Conservation (phyloP, 306 rosid genomes). For the Morella rubra region DNA sequence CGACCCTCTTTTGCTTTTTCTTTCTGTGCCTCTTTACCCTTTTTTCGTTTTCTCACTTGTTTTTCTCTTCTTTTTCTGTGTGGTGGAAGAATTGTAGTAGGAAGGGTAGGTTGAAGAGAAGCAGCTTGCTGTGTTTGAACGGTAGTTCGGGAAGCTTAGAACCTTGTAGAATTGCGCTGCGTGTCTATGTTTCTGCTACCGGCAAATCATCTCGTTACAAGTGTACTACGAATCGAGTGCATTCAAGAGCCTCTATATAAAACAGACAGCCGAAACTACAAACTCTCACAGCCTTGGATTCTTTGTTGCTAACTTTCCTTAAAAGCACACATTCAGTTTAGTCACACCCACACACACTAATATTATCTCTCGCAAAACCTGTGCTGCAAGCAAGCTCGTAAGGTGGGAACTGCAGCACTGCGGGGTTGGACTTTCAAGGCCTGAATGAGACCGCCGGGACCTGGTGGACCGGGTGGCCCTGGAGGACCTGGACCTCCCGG, state of each 20-base stretch:
- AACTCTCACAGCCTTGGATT: background rate
- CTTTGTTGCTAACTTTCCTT: background rate
- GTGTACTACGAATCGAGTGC: background rate
- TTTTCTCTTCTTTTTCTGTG: background rate
- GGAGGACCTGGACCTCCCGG: conserved; percentile 27
- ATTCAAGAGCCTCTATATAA: background rate
- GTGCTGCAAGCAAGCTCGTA: background rate
- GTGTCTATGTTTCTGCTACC: background rate
- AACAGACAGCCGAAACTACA: background rate
- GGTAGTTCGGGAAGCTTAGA: conserved; percentile 21
- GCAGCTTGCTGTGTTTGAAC: conserved; percentile 31
- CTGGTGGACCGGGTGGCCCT: conserved; percentile 1
- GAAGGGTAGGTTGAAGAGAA: conserved; percentile 34
- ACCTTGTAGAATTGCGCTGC: background rate
- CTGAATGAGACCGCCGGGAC: conserved; percentile 36
- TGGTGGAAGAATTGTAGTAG: background rate
- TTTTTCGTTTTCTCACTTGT: no score
- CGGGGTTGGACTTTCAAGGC: background rate
- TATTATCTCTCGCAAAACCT: background rate
- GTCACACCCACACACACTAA: background rate
- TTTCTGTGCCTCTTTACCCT: background rate
- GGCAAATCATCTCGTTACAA: background rate
- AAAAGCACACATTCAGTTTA: background rate
- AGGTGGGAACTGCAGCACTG: background rate
- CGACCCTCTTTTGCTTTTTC: no score